phyloP scores from a whole-genome alignment of 2,329 filamentous ascomycete species.

The Coniochaeta hoffmannii region DNA sequence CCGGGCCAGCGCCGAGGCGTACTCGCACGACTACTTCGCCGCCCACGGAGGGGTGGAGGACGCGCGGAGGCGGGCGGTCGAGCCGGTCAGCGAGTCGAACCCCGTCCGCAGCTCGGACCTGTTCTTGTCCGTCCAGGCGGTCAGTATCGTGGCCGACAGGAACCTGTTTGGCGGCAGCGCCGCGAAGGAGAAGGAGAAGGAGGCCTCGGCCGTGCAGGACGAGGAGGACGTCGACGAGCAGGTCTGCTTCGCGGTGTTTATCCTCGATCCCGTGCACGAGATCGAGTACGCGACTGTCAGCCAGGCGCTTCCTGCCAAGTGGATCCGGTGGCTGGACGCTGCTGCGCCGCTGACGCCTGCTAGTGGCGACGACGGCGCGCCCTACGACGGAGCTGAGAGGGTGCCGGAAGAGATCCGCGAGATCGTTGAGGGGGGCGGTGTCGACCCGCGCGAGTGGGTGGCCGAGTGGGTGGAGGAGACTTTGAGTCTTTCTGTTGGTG shows the following conservation, averaged over 20 bases:
- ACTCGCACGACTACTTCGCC: slow-evolving; percentile 78
- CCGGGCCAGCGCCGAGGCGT: slow-evolving; percentile 80
- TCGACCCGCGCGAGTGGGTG: slow-evolving; percentile 95
- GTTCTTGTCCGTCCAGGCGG: slow-evolving; percentile 90
- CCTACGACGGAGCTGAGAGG: slow-evolving; percentile 19
- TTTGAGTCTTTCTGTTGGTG: slow-evolving; percentile 67
- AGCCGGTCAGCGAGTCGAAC: slow-evolving; percentile 75
- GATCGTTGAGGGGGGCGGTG: slow-evolving; percentile 66
- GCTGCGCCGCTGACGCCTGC: slow-evolving; percentile 48
- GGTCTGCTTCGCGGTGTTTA: slow-evolving; percentile 68
- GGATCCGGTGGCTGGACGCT: slow-evolving; percentile 88
- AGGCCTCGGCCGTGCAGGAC: slow-evolving; percentile 43
- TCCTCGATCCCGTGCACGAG: slow-evolving; percentile 83
- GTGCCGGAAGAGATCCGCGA: slow-evolving; percentile 80
- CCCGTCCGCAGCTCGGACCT: slow-evolving; percentile 90
- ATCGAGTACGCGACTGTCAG: slow-evolving; percentile 81
- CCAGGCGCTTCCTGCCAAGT: slow-evolving; percentile 75
- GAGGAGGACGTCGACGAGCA: slow-evolving; percentile 49
- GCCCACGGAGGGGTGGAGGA: slow-evolving; percentile 70
- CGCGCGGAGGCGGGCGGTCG: slow-evolving; percentile 71
- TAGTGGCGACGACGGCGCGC: slow-evolving; percentile 38
- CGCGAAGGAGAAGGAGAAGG: slow-evolving; percentile 46
- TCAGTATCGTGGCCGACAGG: slow-evolving; percentile 56
- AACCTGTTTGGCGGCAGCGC: slow-evolving; percentile 60
- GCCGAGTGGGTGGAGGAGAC: slow-evolving; percentile 95